Conservation (phyloP, 2,329 filamentous ascomycete species). For the Colletotrichum neosansevieriae region DNA sequence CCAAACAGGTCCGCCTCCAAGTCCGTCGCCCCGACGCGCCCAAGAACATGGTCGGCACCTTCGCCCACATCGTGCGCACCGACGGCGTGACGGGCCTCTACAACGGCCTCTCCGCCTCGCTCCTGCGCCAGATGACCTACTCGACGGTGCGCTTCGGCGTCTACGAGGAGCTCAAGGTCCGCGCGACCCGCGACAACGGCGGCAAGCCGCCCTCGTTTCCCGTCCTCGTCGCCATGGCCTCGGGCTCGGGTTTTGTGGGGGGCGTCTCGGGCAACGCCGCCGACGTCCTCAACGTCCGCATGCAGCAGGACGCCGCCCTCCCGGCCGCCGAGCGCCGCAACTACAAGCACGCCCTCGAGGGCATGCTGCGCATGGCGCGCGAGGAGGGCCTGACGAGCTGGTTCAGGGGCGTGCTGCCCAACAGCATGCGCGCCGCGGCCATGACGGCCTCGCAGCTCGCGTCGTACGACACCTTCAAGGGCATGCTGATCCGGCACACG, state of each 20-base stretch:
- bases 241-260: conserved; percentile 85
- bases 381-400: conserved; percentile 82
- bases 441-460: conserved; percentile 90
- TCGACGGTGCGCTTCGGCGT: conserved; percentile 96
- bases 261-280: conserved; percentile 93
- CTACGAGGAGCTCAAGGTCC: conserved; percentile 91
- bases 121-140: conserved; percentile 95
- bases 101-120: conserved; percentile 89
- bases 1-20: conserved; percentile 82
- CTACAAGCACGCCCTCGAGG: conserved; percentile 90
- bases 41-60: conserved; percentile 86
- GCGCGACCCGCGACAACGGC: conserved; percentile 60
- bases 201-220: conserved; percentile 72
- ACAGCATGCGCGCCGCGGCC: conserved; percentile 82
- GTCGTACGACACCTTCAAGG: conserved; percentile 87
- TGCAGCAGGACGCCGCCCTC: conserved; percentile 92
- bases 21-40: conserved; percentile 82
- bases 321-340: conserved; percentile 80
- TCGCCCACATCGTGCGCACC: conserved; percentile 81
- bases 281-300: conserved; percentile 96
- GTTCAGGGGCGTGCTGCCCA: conserved; percentile 89
- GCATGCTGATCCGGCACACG: conserved; percentile 73
- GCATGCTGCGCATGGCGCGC: conserved; percentile 86
- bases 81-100: conserved; percentile 88
- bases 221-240: conserved; percentile 85